Evolutionary conservation across 768 basidiomycete species (phyloP).

Genomic region (Pulveroboletus frians): DNA sequence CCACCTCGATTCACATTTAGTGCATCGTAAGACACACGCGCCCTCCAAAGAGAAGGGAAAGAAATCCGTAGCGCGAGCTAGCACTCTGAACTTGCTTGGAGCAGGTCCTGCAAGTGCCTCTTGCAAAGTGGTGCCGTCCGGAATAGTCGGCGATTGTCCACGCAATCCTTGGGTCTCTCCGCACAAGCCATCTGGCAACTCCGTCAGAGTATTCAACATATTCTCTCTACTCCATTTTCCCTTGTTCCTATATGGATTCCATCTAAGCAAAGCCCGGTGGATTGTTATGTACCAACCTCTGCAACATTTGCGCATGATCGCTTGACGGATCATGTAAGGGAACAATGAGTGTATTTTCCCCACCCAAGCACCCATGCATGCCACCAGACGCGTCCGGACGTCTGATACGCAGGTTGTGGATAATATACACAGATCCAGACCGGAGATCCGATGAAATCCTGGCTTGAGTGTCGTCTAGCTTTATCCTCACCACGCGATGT

Average conservation of each 20-base stretch:
- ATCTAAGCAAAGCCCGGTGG: background rate
- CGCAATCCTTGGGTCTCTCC: conserved; percentile 2
- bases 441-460: conserved; percentile 35
- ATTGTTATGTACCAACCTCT: conserved; percentile 11
- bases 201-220: conserved; percentile 2
- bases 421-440: conserved; percentile 40
- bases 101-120: conserved; percentile 32
- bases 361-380: conserved; percentile 28
- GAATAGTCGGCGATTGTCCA: background rate
- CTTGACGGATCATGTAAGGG: conserved; percentile 13
- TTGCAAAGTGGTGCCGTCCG: conserved; percentile 29
- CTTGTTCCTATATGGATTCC: conserved; percentile 27
- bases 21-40: conserved; percentile 46
- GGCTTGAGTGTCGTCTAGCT: conserved; percentile 45
- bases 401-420: conserved; percentile 48
- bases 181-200: background rate
- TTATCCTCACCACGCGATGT: conserved; percentile 48
- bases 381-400: conserved; percentile 12
- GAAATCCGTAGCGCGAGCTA: conserved; percentile 51
- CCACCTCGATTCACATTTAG: conserved; percentile 48
- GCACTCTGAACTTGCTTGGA: conserved; percentile 39
- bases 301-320: conserved; percentile 17
- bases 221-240: conserved; percentile 28
- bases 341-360: conserved; percentile 23
- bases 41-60: conserved; percentile 47